phyloP scores from a whole-genome alignment of 208 protist species.

The Tritrichomonas musculus region DNA sequence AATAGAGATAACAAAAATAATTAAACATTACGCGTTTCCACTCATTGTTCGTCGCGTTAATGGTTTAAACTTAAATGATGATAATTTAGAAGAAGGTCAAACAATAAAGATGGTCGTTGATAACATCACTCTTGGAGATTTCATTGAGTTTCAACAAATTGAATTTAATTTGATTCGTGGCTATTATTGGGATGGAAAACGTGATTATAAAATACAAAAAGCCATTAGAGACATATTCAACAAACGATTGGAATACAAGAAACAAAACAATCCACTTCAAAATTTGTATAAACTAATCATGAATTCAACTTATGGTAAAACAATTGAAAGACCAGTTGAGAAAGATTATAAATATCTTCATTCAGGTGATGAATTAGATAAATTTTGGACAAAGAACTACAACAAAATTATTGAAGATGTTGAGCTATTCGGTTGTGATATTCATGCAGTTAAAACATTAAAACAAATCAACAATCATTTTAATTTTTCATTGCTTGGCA shows the following conservation, averaged over 20 bases:
- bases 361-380: neutral
- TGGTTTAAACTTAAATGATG: too few species aligned
- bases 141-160: neutral
- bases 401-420: neutral
- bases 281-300: neutral
- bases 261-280: neutral
- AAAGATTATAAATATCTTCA: neutral
- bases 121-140: neutral
- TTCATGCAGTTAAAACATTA: neutral
- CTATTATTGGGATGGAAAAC: neutral
- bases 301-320: constrained; percentile 2
- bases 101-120: too few species aligned
- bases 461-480: neutral
- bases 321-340: neutral
- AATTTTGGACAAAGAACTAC: neutral
- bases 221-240: neutral
- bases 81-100: too few species aligned
- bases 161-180: neutral
- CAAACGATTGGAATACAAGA: constrained; percentile 3
- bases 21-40: too few species aligned
- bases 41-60: too few species aligned
- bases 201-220: neutral
- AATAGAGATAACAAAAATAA: too few species aligned
- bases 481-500: neutral
- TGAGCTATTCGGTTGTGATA: neutral